Conservation (phyloP, 176 grass and related monocot genomes). For the Hordeum vulgare region DNA sequence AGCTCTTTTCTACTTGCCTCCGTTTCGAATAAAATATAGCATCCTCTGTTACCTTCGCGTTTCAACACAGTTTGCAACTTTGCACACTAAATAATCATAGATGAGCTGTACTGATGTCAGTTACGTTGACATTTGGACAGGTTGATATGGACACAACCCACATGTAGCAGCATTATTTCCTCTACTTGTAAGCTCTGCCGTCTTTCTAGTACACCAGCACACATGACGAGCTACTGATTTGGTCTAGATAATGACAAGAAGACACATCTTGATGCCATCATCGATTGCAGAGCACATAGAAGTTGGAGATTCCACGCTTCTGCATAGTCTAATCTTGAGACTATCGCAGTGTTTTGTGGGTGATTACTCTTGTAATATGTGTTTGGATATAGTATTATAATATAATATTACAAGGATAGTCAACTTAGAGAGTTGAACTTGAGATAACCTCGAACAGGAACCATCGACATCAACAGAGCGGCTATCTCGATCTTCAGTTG, state of each 20-base stretch:
- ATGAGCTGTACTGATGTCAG: background rate
- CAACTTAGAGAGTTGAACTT: too few species aligned
- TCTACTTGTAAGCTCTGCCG: background rate
- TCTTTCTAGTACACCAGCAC: background rate
- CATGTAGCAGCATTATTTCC: background rate
- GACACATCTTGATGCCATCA: background rate
- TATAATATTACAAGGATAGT: too few species aligned
- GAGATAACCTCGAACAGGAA: too few species aligned
- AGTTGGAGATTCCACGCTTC: background rate
- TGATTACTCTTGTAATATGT: too few species aligned
- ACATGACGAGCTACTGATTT: background rate
- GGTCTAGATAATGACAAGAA: background rate
- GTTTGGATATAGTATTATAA: too few species aligned
- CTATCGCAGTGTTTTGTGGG: too few species aligned
- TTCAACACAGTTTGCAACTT: background rate
- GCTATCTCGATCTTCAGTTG: too few species aligned
- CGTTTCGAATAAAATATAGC: too few species aligned
- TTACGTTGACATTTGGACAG: background rate
- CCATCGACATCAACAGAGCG: too few species aligned
- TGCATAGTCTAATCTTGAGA: too few species aligned
- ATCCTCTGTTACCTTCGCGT: background rate
- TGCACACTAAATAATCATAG: background rate
- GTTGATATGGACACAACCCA: background rate
- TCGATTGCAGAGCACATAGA: slow-evolving; percentile 3
- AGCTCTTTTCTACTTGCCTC: too few species aligned